Base-by-base conservation (phyloP, 2,329 filamentous ascomycete species). In the Coniella vitis region DNA sequence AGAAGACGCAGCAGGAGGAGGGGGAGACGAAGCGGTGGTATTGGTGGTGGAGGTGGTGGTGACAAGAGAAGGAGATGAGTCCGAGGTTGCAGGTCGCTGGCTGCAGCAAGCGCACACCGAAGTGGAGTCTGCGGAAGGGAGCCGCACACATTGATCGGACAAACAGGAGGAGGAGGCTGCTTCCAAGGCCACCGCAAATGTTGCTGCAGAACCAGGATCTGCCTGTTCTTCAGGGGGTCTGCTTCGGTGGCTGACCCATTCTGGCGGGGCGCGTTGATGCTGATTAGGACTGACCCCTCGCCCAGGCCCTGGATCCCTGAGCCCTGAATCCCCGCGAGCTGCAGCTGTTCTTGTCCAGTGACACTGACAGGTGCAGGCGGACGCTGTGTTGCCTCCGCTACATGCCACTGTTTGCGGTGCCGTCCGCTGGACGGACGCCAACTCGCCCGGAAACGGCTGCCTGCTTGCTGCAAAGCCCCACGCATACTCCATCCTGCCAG, bases 391-490 rank as follows among this genome's bases (percentile, higher is more conserved):
- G 21, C 38, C 4, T 14, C 29, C 2, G n/a, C n/a, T 16, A 21
- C 19, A 38, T 31, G 36, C 32, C 12, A 19, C 22, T 19, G 29
- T 47, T 14, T 36, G 19, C 38, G 40, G 21, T 20, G 35, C 25
- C 38, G 38, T 29, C 38, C 40, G 46, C 37, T 47, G 39, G 35
- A n/a, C 45, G 22, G 51, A 34, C 25, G 47, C 37, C 34, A 48
- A 38, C n/a, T 48, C 48, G 31, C 40, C 51, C 45, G 51, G 51
- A 51, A 47, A 51, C 41, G 51, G 51, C 44, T 38, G 41, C 40
- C 43, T 40, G 40, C 47, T 53, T 36, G 47, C 51, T 19, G 51
- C 51, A 21, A 51, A 41, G n/a, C 48, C 48, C 48, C 51, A 53
- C 37, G 51, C 51, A 32, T 47, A 50, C 32, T 51, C 51, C 44